A percentile compares a stretch with the other conserved stretches of the same genome.
These are phyloP conservation scores for Vitellaria paradoxa DNA, from an alignment of 179 eudicot genomes.

Conservation along the genomic window DNA sequence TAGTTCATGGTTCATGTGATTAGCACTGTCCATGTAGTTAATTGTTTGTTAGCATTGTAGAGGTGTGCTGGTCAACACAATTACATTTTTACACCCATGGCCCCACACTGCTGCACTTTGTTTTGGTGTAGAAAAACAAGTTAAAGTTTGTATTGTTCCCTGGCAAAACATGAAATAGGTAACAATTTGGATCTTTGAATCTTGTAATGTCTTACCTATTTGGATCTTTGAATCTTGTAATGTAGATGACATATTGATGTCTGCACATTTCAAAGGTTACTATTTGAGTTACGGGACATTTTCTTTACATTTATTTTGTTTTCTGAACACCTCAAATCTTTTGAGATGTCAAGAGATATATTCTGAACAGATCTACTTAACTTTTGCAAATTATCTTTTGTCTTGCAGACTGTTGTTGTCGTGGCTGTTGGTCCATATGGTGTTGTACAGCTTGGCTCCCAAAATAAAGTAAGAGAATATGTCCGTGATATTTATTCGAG, in stretches of 20 bases:
- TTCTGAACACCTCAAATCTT: neutral
- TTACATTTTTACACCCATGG: too few species aligned
- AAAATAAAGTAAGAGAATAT: constrained; percentile 51
- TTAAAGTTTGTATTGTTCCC: neutral
- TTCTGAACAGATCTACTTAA: too few species aligned
- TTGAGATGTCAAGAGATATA: neutral
- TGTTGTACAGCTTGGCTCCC: constrained; percentile 84
- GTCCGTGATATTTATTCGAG: neutral
- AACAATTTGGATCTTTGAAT: constrained; percentile 1
- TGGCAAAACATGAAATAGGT: neutral
- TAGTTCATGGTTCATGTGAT: too few species aligned
- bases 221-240: neutral
- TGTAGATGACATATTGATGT: neutral
- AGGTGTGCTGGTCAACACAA: too few species aligned
- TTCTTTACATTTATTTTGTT: neutral
- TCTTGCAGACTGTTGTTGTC: constrained; percentile 79
- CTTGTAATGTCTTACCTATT: neutral
- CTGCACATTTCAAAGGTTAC: neutral
- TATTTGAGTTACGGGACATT: neutral
- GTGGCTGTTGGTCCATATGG: constrained; percentile 76
- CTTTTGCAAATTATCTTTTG: neutral
- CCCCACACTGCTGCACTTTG: too few species aligned
- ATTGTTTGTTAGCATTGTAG: too few species aligned
- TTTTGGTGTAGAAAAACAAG: neutral
- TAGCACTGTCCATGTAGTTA: too few species aligned